Base-by-base conservation (phyloP, 257 asterid species). In the Ocimum tenuiflorum region DNA sequence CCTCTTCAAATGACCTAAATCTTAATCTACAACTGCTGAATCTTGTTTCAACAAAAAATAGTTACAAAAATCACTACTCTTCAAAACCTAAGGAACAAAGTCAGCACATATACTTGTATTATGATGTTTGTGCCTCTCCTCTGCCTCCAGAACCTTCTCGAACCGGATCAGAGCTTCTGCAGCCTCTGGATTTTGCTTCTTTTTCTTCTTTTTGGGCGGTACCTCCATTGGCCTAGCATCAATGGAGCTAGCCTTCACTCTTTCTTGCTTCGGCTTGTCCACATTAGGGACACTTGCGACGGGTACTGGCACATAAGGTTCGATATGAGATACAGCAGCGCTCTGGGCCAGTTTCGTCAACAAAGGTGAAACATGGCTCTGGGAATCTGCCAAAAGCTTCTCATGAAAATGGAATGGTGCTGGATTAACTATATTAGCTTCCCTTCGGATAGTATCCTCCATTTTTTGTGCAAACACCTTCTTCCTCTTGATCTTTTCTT, bases 401-500 rank as follows among this genome's bases (percentile, higher is more conserved):
- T 87, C 89, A 24, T 71, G 83, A 59, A 7, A 22, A 57, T 78
- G 74, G 29, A 71, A 61, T 59, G 82, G 73, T 41, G n/a, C n/a
- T n/a, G 75, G 83, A 56, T 77, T 74, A 72, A 52, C 39, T 68
- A 66, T 49, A 38, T 45, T 64, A 60, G 77, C 76, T 61, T 80
- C 86, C 7, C 64, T 77, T 69, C 49, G 77, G 27, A 4, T 62
- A 38, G 65, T 63, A 36, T 69, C 82, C 67, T 78, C 89, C 11
- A 41, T 24, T 75, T 81, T 87, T 11, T 69, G 78, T 42, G 79
- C 75, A 63, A 85, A 53, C 56, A 72, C 78, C 78, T 87, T 85
- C 82, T 79, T 84, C 84, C 82, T 85, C 80, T 70, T 85, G 52
- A 80, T 74, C 74, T 86, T 85, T 72, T 79, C 92, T 61, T 79